A percentile compares a stretch with the other conserved stretches of the same genome.
phyloP scores from a whole-genome alignment of 2,329 filamentous ascomycete species.

The Byssothecium circinans region DNA sequence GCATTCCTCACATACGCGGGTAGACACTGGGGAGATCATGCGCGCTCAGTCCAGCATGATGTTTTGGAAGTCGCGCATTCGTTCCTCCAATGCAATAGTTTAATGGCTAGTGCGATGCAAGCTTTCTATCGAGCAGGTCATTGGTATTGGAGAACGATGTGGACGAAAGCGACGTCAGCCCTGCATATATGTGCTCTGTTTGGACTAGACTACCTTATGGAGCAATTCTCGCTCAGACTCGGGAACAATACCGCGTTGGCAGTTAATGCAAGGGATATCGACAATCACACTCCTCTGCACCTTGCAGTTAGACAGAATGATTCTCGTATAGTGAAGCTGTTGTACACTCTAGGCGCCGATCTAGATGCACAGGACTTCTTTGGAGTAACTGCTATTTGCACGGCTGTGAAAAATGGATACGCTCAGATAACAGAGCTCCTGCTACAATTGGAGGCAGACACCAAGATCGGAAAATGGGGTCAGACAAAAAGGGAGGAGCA shows the following conservation, averaged over 20 bases:
- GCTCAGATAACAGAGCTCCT: background rate
- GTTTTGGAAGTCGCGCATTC: slow-evolving; percentile 9
- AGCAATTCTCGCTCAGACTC: slow-evolving; percentile 6
- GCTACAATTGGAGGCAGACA: background rate
- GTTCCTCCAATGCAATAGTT: slow-evolving; percentile 9
- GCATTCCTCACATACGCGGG: slow-evolving; percentile 33
- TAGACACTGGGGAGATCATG: slow-evolving; percentile 28
- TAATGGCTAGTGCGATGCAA: slow-evolving; percentile 7
- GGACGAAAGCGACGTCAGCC: slow-evolving; percentile 7
- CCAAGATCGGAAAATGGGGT: background rate
- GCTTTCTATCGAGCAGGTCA: slow-evolving; percentile 5
- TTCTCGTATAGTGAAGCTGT: background rate
- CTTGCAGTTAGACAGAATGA: slow-evolving; percentile 1
- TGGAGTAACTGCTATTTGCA: background rate
- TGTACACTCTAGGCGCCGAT: background rate
- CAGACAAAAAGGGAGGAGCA: background rate
- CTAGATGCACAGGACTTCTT: background rate
- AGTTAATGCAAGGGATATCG: slow-evolving; percentile 10
- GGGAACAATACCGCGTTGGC: slow-evolving; percentile 3
- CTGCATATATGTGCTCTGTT: slow-evolving; percentile 15
- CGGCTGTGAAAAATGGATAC: background rate
- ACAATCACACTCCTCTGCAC: slow-evolving; percentile 9
- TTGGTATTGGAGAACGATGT: background rate
- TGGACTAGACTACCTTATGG: slow-evolving; percentile 12
- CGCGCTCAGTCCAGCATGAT: slow-evolving; percentile 7